A percentile compares a stretch with the other conserved stretches of the same genome.
These are phyloP conservation scores for Angophora floribunda DNA, from an alignment of 345 rosid genomes.

Conservation along the genomic window DNA sequence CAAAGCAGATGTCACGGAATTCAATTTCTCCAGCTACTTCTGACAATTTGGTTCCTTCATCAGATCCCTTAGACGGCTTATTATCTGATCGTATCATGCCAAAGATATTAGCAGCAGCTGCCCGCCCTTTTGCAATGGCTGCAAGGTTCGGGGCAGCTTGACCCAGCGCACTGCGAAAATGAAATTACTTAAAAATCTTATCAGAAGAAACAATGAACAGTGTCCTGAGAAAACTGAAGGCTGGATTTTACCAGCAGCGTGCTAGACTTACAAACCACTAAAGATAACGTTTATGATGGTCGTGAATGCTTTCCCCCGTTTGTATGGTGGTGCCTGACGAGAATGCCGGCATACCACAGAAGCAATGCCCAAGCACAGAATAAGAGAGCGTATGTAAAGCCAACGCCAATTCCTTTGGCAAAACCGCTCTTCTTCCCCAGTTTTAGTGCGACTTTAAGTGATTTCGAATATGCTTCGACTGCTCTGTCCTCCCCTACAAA, in stretches of 20 bases:
- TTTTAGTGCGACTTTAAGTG: slow-evolving; percentile 46
- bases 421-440: slow-evolving; percentile 53
- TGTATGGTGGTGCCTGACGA: slow-evolving; percentile 54
- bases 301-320: slow-evolving; percentile 79
- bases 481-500: slow-evolving; percentile 75
- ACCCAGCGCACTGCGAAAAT: slow-evolving; percentile 51
- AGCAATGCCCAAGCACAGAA: slow-evolving; percentile 76
- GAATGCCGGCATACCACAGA: slow-evolving; percentile 73
- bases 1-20: slow-evolving; percentile 41
- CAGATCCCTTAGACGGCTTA: slow-evolving; percentile 10
- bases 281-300: slow-evolving; percentile 65
- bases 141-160: slow-evolving; percentile 73
- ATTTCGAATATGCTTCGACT: slow-evolving; percentile 40
- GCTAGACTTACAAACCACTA: slow-evolving; percentile 69
- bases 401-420: slow-evolving; percentile 76
- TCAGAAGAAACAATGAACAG: neutral
- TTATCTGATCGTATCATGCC: slow-evolving; percentile 31
- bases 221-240: neutral
- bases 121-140: slow-evolving; percentile 68
- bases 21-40: slow-evolving; percentile 51
- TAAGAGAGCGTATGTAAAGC: slow-evolving; percentile 54
- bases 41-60: slow-evolving; percentile 19
- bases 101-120: slow-evolving; percentile 54
- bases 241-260: neutral
- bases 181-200: neutral